Evolutionary conservation across 2,329 filamentous ascomycete species (phyloP), one percentile per base, ranked within the genome.

Genomic region (Pyricularia sp.): DNA sequence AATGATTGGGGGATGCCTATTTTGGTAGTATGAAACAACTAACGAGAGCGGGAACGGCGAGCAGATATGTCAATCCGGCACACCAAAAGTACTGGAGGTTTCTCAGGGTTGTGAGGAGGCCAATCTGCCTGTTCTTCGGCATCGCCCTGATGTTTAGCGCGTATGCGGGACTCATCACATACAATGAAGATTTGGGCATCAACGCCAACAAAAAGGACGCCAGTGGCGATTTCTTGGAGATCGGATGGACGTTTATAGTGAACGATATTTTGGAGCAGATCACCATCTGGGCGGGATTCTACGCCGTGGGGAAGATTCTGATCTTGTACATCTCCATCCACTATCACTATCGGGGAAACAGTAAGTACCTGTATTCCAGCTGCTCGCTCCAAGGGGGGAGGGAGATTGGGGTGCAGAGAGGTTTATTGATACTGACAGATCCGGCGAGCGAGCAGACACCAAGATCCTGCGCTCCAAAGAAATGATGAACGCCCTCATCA

Each of bases 261-360:
- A 63, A 62, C 44, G 67, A 70, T 59, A 60, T 71, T 16, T 67
- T 71, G n/a, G 62, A 69, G 60, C 68, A 69, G 61, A 62, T 66
- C 10, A 68, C 64, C 0, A 68, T 73, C 6, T 73, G 71, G 72
- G 68, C 68, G 1, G 64, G 62, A 16, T 71, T 73, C 55, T 73
- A 73, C 66, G 63, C 71, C 4, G 24, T 71, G 28, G 70, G 72
- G 63, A 73, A 73, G 65, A 62, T 72, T 2, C n/a, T 69, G n/a
- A 71, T 73, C 33, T 66, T 70, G 22, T 73, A 73, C 64, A 67
- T 72, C 62, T 68, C 70, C 10, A 68, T 73, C 33, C 71, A 73
- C 64, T 73, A 71, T 49, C 71, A 73, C 63, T 70, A 69, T 40
- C 70, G 71, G 22, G 69, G 67, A 4, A 66, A 71, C 60, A 65